These are phyloP conservation scores for Curvularia eragrostidis DNA, from an alignment of 2,329 filamentous ascomycete species.

Conservation along the genomic window DNA sequence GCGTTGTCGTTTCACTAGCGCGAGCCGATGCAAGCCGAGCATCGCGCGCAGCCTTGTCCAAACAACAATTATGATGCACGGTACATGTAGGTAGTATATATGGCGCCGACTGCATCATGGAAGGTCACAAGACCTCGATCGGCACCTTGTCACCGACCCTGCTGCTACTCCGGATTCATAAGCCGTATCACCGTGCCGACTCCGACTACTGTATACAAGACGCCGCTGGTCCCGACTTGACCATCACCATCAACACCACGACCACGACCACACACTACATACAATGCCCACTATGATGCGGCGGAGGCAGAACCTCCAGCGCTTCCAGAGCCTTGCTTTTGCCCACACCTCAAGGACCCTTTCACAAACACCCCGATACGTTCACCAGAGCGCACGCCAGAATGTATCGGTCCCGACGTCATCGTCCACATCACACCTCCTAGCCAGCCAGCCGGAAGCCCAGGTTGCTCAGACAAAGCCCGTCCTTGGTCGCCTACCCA, in stretches of 20 bases:
- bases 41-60: constrained; percentile 25
- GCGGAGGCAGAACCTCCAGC: constrained; percentile 32
- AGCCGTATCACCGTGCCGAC: constrained; percentile 3
- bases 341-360: constrained; percentile 30
- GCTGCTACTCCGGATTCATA: neutral
- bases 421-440: constrained; percentile 26
- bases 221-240: constrained; percentile 3
- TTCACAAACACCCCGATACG: constrained; percentile 32
- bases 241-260: neutral
- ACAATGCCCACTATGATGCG: constrained; percentile 25
- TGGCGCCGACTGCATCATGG: constrained; percentile 20
- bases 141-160: constrained; percentile 2
- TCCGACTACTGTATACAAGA: constrained; percentile 9
- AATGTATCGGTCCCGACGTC: constrained; percentile 38
- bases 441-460: constrained; percentile 23
- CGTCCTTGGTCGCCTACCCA: constrained; percentile 69
- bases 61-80: constrained; percentile 14
- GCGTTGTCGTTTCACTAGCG: constrained; percentile 21
- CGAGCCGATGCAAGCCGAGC: constrained; percentile 42
- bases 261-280: constrained; percentile 1
- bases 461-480: constrained; percentile 24
- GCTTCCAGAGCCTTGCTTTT: constrained; percentile 31
- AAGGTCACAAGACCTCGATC: constrained; percentile 23
- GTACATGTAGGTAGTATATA: constrained; percentile 30
- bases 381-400: constrained; percentile 42